Conservation (phyloP, 352 stramenopile genomes). For the Blastocystis sp. region DNA sequence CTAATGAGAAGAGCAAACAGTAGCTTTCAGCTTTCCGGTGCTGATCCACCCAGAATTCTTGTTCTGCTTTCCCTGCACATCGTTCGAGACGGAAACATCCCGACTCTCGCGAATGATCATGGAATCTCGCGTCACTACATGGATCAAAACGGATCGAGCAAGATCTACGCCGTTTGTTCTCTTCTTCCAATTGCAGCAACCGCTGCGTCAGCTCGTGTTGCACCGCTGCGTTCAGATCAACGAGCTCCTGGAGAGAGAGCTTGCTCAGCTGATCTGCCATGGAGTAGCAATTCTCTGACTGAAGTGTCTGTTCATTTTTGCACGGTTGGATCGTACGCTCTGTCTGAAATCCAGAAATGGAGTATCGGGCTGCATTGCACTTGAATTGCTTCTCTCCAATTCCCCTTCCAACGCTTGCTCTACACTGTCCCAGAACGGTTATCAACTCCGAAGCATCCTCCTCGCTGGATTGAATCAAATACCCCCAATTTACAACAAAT, state of each 20-base stretch:
- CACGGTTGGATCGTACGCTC: no score
- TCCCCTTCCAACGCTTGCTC: no score
- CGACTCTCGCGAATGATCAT: slow-evolving; percentile 27
- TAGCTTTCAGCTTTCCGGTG: slow-evolving; percentile 65
- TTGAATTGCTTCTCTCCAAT: no score
- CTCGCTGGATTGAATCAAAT: no score
- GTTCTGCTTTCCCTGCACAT: slow-evolving; percentile 24
- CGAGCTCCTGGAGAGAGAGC: slow-evolving; percentile 47
- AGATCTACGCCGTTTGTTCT: slow-evolving; percentile 25
- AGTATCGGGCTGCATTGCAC: no score
- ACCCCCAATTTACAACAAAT: no score
- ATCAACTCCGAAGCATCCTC: no score
- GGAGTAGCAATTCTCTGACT: neutral
- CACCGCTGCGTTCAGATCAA: slow-evolving; percentile 52
- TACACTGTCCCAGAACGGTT: no score
- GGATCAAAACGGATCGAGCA: neutral
- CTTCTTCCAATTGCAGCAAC: slow-evolving; percentile 2
- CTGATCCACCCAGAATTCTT: slow-evolving; percentile 55
- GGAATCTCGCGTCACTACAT: slow-evolving; percentile 39
- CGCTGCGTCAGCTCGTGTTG: slow-evolving; percentile 34
- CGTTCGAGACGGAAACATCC: slow-evolving; percentile 39
- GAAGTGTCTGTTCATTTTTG: no score
- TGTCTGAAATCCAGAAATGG: no score
- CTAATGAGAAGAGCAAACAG: neutral
- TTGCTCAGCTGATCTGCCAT: slow-evolving; percentile 35